These are phyloP conservation scores for Acanthochlamys bracteata DNA, from an alignment of 106 monocot species.

Conservation along the genomic window DNA sequence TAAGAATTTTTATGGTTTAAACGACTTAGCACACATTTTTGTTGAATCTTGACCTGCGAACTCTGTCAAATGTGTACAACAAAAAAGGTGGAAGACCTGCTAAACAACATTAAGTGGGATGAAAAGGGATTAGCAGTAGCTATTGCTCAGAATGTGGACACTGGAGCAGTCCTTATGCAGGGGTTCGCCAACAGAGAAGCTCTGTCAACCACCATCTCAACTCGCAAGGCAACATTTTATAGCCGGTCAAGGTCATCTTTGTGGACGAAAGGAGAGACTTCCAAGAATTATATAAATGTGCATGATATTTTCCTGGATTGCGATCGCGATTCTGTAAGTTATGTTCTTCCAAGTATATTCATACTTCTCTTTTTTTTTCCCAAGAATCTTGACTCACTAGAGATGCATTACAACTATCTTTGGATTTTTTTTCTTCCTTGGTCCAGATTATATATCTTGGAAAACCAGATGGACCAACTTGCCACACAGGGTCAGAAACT, in stretches of 20 bases:
- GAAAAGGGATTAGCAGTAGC: constrained; percentile 80
- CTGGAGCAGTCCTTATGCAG: constrained; percentile 95
- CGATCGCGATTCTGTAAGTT: constrained; percentile 86
- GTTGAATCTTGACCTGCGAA: too few relatives aligned
- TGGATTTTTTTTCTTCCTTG: constrained; percentile 6
- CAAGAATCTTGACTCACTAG: background rate
- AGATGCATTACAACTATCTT: too few relatives aligned
- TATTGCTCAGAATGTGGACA: constrained; percentile 88
- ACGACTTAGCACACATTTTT: too few relatives aligned
- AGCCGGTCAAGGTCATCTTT: constrained; percentile 81
- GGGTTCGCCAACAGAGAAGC: constrained; percentile 91
- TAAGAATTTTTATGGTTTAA: too few relatives aligned
- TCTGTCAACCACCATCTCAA: constrained; percentile 60
- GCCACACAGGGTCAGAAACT: constrained; percentile 87
- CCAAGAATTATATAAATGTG: constrained; percentile 91
- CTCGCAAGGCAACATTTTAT: constrained; percentile 84
- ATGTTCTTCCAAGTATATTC: background rate
- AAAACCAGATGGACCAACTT: constrained; percentile 90
- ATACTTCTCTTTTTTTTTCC: background rate
- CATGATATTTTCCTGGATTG: constrained; percentile 93
- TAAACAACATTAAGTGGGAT: constrained; percentile 84
- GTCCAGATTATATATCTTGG: constrained; percentile 87
- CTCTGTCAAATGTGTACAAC: too few relatives aligned
- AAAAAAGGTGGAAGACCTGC: constrained; percentile 38
- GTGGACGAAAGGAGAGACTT: constrained; percentile 98